A percentile compares a stretch with the other conserved stretches of the same genome.
Evolutionary conservation across 306 rosid species (phyloP).

Genomic region (Gleditsia sinensis): DNA sequence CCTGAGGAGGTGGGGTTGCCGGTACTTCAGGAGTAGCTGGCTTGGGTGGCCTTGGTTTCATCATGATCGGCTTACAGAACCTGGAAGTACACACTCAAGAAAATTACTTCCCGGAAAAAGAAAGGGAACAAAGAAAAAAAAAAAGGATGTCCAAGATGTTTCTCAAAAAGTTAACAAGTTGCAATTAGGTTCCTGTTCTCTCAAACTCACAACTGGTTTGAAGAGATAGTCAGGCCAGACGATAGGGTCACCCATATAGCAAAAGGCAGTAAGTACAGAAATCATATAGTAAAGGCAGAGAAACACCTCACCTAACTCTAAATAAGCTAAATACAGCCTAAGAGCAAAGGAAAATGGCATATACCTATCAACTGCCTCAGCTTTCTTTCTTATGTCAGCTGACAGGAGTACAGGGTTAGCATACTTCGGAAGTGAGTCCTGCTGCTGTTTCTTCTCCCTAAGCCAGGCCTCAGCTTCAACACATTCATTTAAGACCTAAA

Average conservation of each 20-base stretch:
- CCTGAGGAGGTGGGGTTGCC: conserved; percentile 51
- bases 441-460: conserved; percentile 77
- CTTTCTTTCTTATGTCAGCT: conserved; percentile 80
- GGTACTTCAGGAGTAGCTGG: conserved; percentile 67
- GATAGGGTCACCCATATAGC: not conserved
- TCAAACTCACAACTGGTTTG: not conserved
- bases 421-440: conserved; percentile 74
- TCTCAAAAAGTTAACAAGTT: not conserved
- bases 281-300: not conserved
- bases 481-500: conserved; percentile 78
- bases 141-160: not conserved
- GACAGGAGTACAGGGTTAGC: conserved; percentile 71
- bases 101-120: not conserved
- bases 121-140: not conserved
- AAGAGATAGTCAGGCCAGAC: not conserved
- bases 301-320: not conserved
- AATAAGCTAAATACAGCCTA: not conserved
- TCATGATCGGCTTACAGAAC: conserved; percentile 87
- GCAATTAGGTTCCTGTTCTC: not conserved
- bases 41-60: conserved; percentile 78
- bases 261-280: not conserved
- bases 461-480: conserved; percentile 92
- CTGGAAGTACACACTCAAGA: conserved; percentile 34
- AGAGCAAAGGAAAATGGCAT: not conserved
- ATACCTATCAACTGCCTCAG: conserved; percentile 86